phyloP scores from a whole-genome alignment of 1,284 basidiomycete species.

The Earliella scabrosa region DNA sequence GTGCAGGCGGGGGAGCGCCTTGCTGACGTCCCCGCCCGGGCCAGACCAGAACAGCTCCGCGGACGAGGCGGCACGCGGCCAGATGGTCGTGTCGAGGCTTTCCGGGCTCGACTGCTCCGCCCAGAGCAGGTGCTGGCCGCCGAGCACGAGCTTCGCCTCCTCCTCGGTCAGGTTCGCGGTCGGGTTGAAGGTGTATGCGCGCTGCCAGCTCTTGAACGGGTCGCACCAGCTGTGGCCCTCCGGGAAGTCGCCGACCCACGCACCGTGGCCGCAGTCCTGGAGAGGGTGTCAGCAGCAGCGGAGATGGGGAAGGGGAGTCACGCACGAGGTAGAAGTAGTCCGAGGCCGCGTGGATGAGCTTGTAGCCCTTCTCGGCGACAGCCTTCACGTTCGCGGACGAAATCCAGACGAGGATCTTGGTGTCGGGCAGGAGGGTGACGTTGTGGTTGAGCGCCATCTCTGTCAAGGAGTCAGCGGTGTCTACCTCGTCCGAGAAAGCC shows the following conservation, averaged over 20 bases:
- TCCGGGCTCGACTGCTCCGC: constrained; percentile 74
- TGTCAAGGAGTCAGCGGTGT: no score
- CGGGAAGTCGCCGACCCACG: constrained; percentile 71
- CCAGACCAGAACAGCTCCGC: constrained; percentile 89
- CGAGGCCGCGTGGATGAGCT: constrained; percentile 56
- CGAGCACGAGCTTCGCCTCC: constrained; percentile 62
- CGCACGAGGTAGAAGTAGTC: constrained; percentile 65
- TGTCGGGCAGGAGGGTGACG: constrained; percentile 65
- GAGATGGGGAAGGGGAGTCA: not conserved
- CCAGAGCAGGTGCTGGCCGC: constrained; percentile 80
- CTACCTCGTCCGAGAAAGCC: no score
- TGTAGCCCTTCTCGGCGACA: constrained; percentile 53
- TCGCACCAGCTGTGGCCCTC: constrained; percentile 64
- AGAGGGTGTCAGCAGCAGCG: not conserved
- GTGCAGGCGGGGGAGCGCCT: constrained; percentile 79
- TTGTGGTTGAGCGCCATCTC: constrained; percentile 75
- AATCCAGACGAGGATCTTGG: constrained; percentile 75
- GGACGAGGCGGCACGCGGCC: constrained; percentile 80
- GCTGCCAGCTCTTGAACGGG: constrained; percentile 80
- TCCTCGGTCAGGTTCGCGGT: constrained; percentile 54
- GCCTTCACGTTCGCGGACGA: constrained; percentile 46
- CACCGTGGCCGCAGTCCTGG: constrained; percentile 83
- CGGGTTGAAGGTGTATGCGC: constrained; percentile 78
- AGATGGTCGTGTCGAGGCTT: constrained; percentile 75
- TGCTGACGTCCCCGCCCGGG: constrained; percentile 51